These are phyloP conservation scores for Rhodomyrtus psidioides DNA, from an alignment of 441 rosid species.

Conservation along the genomic window DNA sequence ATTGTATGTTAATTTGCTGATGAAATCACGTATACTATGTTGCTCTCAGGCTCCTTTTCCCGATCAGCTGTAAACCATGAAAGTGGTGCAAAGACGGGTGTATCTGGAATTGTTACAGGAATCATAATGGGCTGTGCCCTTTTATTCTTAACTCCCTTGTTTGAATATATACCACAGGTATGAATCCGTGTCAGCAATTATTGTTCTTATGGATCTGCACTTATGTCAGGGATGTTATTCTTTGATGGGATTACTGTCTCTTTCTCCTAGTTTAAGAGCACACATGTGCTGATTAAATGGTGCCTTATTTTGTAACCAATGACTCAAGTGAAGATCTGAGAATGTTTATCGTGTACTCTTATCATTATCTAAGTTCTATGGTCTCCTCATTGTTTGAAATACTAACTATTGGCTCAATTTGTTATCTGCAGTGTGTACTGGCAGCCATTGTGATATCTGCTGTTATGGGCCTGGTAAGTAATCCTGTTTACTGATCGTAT, in stretches of 20 bases:
- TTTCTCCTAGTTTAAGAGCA: background rate
- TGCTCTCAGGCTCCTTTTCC: constrained; percentile 77
- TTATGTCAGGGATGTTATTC: background rate
- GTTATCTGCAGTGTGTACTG: constrained; percentile 69
- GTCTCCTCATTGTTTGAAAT: background rate
- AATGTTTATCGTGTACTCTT: background rate
- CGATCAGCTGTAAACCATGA: constrained; percentile 98
- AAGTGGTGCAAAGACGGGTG: constrained; percentile 90
- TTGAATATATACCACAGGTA: constrained; percentile 90
- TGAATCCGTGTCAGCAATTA: background rate
- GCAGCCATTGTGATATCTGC: constrained; percentile 94
- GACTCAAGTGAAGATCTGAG: background rate
- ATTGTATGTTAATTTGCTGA: background rate
- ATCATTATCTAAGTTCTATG: background rate
- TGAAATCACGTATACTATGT: background rate
- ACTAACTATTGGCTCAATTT: constrained; percentile 16
- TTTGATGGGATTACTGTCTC: background rate
- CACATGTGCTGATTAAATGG: background rate
- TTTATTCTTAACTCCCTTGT: constrained; percentile 76
- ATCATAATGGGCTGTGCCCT: constrained; percentile 83
- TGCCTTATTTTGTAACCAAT: background rate
- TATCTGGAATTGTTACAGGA: constrained; percentile 81
- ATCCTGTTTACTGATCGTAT: background rate
- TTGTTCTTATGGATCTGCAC: background rate
- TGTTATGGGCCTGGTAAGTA: constrained; percentile 83